phyloP scores from a whole-genome alignment of 2,329 filamentous ascomycete genomes.

The Aspergillus eucalypticola region DNA sequence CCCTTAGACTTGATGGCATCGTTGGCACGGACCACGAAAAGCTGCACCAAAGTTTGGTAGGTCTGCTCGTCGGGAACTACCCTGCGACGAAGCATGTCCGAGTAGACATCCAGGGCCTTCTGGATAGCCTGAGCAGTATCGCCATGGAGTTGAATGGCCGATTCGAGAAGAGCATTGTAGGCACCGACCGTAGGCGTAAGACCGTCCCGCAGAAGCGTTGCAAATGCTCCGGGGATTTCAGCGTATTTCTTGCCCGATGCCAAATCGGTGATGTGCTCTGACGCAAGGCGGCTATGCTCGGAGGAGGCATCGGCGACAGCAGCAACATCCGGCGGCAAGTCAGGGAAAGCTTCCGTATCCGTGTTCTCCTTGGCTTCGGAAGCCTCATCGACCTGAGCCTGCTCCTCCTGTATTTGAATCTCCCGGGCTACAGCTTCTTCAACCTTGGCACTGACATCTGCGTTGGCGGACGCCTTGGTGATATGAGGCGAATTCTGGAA shows the following conservation, averaged over 20 bases:
- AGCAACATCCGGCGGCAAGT: slow-evolving; percentile 35
- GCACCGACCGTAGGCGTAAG: slow-evolving; percentile 77
- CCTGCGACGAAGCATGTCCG: slow-evolving; percentile 88
- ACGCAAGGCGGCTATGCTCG: slow-evolving; percentile 68
- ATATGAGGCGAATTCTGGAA: slow-evolving; percentile 63
- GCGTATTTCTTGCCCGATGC: slow-evolving; percentile 71
- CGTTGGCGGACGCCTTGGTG: slow-evolving; percentile 53
- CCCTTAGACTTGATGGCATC: slow-evolving; percentile 74
- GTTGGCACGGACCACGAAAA: slow-evolving; percentile 77
- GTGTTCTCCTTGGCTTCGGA: slow-evolving; percentile 30
- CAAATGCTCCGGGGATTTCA: slow-evolving; percentile 88
- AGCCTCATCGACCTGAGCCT: slow-evolving; percentile 45
- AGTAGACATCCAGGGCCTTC: slow-evolving; percentile 91
- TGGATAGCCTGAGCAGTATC: slow-evolving; percentile 82
- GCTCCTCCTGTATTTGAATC: slow-evolving; percentile 62
- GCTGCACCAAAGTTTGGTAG: slow-evolving; percentile 81
- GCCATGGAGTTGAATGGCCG: slow-evolving; percentile 77
- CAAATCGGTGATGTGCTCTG: slow-evolving; percentile 75
- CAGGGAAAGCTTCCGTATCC: slow-evolving; percentile 29
- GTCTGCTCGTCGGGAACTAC: slow-evolving; percentile 80
- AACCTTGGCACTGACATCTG: slow-evolving; percentile 68
- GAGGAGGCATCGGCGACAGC: slow-evolving; percentile 52
- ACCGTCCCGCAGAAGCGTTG: slow-evolving; percentile 81
- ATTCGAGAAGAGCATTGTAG: slow-evolving; percentile 88
- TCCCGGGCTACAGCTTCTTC: slow-evolving; percentile 82